Percentiles rank a stretch among this genome's conserved stretches.
These are phyloP conservation scores for Psophocarpus tetragonolobus DNA, from an alignment of 306 rosid genomes.

Conservation along the genomic window DNA sequence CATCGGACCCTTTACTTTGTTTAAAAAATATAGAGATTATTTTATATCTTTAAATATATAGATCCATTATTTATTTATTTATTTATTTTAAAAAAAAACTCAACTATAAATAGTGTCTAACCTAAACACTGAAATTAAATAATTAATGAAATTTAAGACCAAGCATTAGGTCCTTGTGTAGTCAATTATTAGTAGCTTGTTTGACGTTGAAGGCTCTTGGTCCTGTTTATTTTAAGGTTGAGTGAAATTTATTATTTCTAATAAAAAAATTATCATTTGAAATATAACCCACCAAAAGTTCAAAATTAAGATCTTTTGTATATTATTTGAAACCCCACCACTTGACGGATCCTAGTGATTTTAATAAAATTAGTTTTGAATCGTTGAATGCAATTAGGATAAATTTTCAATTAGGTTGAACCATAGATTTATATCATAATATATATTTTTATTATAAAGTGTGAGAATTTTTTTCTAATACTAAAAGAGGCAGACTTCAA, in stretches of 20 bases:
- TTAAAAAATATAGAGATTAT: neutral
- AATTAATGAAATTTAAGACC: neutral
- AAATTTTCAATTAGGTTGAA: neutral
- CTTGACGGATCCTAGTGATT: no score
- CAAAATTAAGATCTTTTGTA: no score
- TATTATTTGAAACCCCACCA: no score
- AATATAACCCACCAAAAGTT: no score
- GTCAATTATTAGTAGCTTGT: slow-evolving; percentile 19
- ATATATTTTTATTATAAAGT: neutral
- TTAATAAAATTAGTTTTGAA: neutral
- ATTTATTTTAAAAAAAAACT: neutral
- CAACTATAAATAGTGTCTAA: neutral
- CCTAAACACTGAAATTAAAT: neutral
- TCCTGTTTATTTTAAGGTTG: neutral
- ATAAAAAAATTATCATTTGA: no score
- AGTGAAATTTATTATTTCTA: neutral
- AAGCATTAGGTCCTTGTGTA: neutral
- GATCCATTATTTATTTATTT: no score
- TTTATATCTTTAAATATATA: no score
- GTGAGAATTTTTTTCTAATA: neutral
- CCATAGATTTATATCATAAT: neutral
- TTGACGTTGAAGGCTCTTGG: slow-evolving; percentile 24
- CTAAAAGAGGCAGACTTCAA: neutral
- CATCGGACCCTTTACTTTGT: neutral
- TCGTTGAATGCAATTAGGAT: neutral